phyloP scores from a whole-genome alignment of 306 rosid species.

The Pachyrhizus erosus region DNA sequence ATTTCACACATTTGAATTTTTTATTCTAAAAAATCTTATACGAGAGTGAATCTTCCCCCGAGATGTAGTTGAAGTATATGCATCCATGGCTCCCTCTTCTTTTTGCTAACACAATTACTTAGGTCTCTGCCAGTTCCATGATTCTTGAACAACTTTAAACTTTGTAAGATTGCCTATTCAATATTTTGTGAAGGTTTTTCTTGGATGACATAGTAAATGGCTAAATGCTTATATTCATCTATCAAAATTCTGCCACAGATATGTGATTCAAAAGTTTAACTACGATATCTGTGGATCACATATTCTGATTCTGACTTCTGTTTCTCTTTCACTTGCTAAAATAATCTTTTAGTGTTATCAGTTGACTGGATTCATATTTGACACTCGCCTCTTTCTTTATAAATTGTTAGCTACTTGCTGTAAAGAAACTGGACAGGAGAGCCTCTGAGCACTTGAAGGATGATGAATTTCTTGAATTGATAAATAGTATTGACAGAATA shows the following conservation, averaged over 20 bases:
- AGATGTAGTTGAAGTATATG: neutral
- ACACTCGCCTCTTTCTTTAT: slow-evolving; percentile 40
- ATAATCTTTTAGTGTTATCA: slow-evolving; percentile 13
- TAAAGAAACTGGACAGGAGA: slow-evolving; percentile 84
- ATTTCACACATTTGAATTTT: slow-evolving; percentile 12
- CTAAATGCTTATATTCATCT: slow-evolving; percentile 25
- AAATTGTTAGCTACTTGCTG: slow-evolving; percentile 79
- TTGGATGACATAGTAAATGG: slow-evolving; percentile 31
- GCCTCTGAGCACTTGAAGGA: slow-evolving; percentile 72
- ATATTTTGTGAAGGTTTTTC: slow-evolving; percentile 27
- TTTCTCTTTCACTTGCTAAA: slow-evolving; percentile 22
- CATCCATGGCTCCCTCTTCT: slow-evolving; percentile 23
- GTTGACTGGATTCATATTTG: slow-evolving; percentile 37
- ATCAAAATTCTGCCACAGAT: no score
- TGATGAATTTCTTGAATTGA: slow-evolving; percentile 84
- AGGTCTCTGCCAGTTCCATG: slow-evolving; percentile 11
- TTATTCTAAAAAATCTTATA: neutral
- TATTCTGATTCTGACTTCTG: slow-evolving; percentile 26
- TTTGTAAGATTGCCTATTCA: neutral
- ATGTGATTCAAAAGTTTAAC: slow-evolving; percentile 26
- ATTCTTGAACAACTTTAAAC: slow-evolving; percentile 15
- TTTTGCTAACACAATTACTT: neutral
- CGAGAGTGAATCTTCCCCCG: neutral
- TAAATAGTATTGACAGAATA: slow-evolving; percentile 75
- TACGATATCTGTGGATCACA: neutral